Base-by-base conservation (phyloP, 305 asterid species). In the Petunia hybrid region DNA sequence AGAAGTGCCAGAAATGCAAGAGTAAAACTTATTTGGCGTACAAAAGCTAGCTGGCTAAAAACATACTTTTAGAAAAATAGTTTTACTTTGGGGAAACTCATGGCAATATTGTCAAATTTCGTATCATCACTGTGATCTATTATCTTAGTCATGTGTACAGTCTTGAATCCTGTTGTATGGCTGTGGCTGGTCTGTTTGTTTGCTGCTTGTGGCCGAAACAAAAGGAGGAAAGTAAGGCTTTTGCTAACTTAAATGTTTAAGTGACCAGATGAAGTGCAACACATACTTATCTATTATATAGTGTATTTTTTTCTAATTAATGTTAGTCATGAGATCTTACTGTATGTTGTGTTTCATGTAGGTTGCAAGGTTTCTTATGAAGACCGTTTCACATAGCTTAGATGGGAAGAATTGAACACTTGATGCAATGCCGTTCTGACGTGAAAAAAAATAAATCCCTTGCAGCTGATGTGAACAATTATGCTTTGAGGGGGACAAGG, bases 321-420 rank as follows among this genome's bases (percentile, higher is more conserved):
- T 22, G 22, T 22, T 22, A 22, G 22, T 48, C 13, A 51, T 73
- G 45, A 0, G 46, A 45, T 0, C 45, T 35, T 73, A 48, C 12
- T 48, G 31, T 45, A 83, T 66, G 64, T 80, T 4, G 2, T 62
- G 75, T 80, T 78, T 85, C 68, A 39, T 87, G 85, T 80, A 96
- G 99, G 99, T 96, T 79, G 97, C 99, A 55, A 92, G 99, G 91
- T 86, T 97, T 89, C 98, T 97, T 83, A 87, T 94, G 96, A 97
- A 97, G 91, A 94, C 98, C 45, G 91, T 91, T 65, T 90, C 99
- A 83, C 95, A 87, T 86, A 66, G 89, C 97, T 79, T 97, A 94
- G 80, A 89, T 97, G 91, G 95, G 94, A 83, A 91, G 90, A 84
- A 65, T 90, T 64, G 92, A 92, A 83, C 92, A 91, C 76, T 88